phyloP scores from a whole-genome alignment of 140 eudicot species.

The Ambrosia hybrid region DNA sequence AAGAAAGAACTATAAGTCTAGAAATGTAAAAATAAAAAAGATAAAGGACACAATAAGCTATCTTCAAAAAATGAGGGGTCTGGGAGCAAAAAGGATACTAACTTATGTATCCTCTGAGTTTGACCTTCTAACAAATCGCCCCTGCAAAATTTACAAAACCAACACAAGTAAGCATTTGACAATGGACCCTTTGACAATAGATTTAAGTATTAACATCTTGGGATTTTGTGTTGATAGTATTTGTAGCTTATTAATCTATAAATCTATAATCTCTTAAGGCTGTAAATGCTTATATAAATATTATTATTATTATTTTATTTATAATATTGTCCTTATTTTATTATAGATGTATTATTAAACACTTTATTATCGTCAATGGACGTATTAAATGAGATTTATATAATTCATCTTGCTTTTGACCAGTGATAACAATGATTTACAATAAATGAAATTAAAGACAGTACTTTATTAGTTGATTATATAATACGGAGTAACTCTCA shows the following conservation, averaged over 20 bases:
- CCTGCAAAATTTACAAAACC: constrained; percentile 27
- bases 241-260: background rate
- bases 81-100: background rate
- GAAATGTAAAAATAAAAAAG: constrained; percentile 19
- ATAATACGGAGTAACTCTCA: background rate
- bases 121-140: constrained; percentile 39
- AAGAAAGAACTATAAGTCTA: constrained; percentile 13
- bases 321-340: background rate
- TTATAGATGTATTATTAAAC: background rate
- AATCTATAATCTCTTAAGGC: background rate
- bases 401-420: constrained; percentile 11
- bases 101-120: constrained; percentile 29
- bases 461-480: background rate
- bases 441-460: background rate
- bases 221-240: background rate
- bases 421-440: constrained; percentile 2
- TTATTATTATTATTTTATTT: too few relatives aligned
- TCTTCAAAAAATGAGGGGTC: constrained; percentile 12
- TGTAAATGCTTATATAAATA: background rate
- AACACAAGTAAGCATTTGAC: background rate
- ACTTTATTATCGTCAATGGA: background rate
- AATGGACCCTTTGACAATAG: too few relatives aligned
- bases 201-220: background rate
- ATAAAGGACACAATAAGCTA: constrained; percentile 9
- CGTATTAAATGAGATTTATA: background rate